These are phyloP conservation scores for Fusarium gaditjirri DNA, from an alignment of 2,329 filamentous ascomycete genomes.

Conservation along the genomic window DNA sequence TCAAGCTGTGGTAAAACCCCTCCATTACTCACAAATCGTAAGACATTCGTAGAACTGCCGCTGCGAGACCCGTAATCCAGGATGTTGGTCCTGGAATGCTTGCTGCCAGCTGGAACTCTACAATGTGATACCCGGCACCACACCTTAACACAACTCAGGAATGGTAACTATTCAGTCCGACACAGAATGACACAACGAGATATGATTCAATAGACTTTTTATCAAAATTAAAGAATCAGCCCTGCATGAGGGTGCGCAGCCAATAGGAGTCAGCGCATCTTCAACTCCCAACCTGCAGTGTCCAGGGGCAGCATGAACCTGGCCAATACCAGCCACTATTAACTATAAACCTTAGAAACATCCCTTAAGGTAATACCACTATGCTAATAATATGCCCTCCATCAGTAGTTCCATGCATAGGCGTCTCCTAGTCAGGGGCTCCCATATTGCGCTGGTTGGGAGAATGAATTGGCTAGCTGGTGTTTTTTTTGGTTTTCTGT, in stretches of 20 bases:
- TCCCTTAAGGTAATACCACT: conserved; percentile 14
- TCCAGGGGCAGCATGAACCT: conserved; percentile 29
- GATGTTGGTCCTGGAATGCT: conserved; percentile 28
- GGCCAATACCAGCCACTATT: background rate
- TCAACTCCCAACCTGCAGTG: conserved; percentile 19
- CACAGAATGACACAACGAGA: conserved; percentile 9
- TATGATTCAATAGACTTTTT: background rate
- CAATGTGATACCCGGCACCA: conserved; percentile 5
- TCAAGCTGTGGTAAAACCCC: background rate
- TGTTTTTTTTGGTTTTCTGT: conserved; percentile 1
- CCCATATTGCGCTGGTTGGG: conserved; percentile 2
- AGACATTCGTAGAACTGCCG: conserved; percentile 14
- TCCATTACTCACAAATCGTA: background rate
- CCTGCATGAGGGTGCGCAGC: background rate
- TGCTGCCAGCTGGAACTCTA: background rate
- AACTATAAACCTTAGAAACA: conserved; percentile 2
- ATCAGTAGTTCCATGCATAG: conserved; percentile 19
- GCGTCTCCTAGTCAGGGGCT: conserved; percentile 34
- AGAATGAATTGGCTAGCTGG: conserved; percentile 14
- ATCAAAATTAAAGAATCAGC: conserved; percentile 2
- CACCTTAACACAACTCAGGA: conserved; percentile 23
- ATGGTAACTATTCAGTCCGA: conserved; percentile 8
- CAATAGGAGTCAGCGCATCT: background rate
- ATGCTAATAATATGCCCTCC: conserved; percentile 26
- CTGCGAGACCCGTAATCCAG: conserved; percentile 16